Evolutionary conservation across 257 asterid genomes (phyloP), one percentile per base, ranked within the genome.

Genomic region (Jacaranda copaia): DNA sequence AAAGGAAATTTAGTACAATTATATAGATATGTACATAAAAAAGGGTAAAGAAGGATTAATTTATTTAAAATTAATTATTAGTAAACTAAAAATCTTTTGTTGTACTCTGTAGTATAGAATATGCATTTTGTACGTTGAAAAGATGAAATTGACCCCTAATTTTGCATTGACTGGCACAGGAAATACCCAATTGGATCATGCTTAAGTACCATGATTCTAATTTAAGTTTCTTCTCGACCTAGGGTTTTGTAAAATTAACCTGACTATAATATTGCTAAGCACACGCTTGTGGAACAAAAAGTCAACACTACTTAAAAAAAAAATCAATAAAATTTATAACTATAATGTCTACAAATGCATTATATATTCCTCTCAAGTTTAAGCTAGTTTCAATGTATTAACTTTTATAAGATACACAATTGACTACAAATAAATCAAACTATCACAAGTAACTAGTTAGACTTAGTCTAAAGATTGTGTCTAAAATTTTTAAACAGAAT

Each of bases 251-350:
- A 45, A 79, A 68, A 5, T 11, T 42, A 51, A 35, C 11, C 39
- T 42, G 53, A n/a, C 16, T 55, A 55, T 8, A 81, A 73, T 68
- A 72, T 70, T 81, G 64, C 39, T 45, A 72, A 69, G 46, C 72
- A 79, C 78, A 79, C 78, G 85, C 73, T 81, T 81, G n/a, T 51
- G 73, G 18, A 51, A 40, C 58, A 19, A 65, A 70, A 82, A 88
- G 88, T 85, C 92, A 85, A 80, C 86, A 74, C 65, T 60, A 66
- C 20, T 53, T n/a, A 51, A 65, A 36, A 58, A 45, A n/a, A n/a
- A n/a, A n/a, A 4, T 5, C 14, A 25, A 25, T 8, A 25, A 8
- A 39, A 36, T 18, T 5, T 10, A 3, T 20, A 64, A 70, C 46
- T 10, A 48, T 76, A 35, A 63, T 57, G 39, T 39, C 39, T 15